Conservation (phyloP, 352 stramenopile genomes). For the Globisporangium cystogenes region DNA sequence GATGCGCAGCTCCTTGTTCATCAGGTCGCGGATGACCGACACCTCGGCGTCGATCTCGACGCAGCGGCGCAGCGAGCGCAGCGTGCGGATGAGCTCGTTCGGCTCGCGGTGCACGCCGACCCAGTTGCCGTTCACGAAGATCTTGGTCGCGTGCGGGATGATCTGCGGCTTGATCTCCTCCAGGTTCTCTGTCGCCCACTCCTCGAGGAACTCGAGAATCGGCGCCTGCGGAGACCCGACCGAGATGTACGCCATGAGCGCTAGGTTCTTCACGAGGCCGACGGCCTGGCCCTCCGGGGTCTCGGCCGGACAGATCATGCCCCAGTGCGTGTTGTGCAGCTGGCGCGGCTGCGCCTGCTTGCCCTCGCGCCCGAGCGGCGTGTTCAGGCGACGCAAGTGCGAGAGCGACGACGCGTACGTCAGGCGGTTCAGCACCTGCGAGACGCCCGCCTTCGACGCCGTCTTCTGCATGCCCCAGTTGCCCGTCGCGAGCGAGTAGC, state of each 20-base stretch:
- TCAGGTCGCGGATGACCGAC: conserved; percentile 97
- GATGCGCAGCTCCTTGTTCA: conserved; percentile 98
- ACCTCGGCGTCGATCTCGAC: conserved; percentile 99
- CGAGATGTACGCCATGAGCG: conserved; percentile 98
- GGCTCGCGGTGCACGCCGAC: conserved; percentile 98
- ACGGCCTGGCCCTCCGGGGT: conserved; percentile 95
- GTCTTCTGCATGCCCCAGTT: conserved; percentile 98
- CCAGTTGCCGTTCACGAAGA: conserved; percentile 99
- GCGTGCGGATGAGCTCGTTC: conserved; percentile 93
- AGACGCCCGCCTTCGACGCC: conserved; percentile 96
- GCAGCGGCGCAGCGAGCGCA: conserved; percentile 93
- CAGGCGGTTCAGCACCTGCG: conserved; percentile 98
- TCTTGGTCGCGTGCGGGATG: conserved; percentile 98
- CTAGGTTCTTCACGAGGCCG: conserved; percentile 98
- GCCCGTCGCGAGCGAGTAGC: conserved; percentile 98
- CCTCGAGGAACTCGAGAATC: conserved; percentile 98
- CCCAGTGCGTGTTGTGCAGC: conserved; percentile 99
- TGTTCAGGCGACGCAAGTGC: conserved; percentile 98
- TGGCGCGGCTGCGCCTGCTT: conserved; percentile 99
- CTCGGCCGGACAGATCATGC: conserved; percentile 98
- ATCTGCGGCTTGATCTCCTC: conserved; percentile 97
- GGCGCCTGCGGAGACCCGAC: conserved; percentile 90
- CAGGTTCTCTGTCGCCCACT: conserved; percentile 98
- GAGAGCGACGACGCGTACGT: conserved; percentile 99
- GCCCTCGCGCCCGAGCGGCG: conserved; percentile 96